Evolutionary conservation across 352 stramenopile species (phyloP), one percentile per base, ranked within the genome.

Genomic region (Pythium insidiosum): DNA sequence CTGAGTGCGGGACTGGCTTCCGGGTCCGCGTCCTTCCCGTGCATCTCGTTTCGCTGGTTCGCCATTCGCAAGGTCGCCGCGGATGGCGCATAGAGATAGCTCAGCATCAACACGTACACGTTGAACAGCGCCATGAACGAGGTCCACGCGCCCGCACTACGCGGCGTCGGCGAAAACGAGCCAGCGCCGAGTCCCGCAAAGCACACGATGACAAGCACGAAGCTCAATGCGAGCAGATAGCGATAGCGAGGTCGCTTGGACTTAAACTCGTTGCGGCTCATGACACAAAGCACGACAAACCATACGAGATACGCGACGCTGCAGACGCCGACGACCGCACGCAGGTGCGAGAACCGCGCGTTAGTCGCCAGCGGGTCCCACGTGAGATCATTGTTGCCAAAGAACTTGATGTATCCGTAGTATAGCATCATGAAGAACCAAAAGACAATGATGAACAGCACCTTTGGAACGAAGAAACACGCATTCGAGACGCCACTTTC

Each of bases 381-480:
- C 1, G 47, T 67, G 6, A 55, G 56, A 26, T 78, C 70, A 51
- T 83, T 76, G 53, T 72, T 83, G 37, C 58, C 49, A 38, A 77
- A 63, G 53, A 77, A 76, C 50, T 80, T 84, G 48, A 77, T 71
- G 61, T 79, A 81, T 11, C 60, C 68, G 29, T 68, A 67, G 61
- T 73, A 79, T 30, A 73, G 39, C 13, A 45, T 44, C 53, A 73
- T 68, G 18, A 84, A 60, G 49, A 76, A 16, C 68, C 66, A 80
- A 55, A 79, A 84, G 50, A 71, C 68, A 0, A n/a, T 33, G 28
- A 70, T 56, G 41, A 68, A 81, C 6, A 53, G 13, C n/a, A 76
- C 33, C 44, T 84, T 84, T 1, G 68, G 68, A 2, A 42, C 43
- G 38, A 79, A 84, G 41, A 84, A 84, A 22, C 57, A 55, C n/a